Base-by-base conservation (phyloP, 768 basidiomycete species). In the Boletus patriciae region DNA sequence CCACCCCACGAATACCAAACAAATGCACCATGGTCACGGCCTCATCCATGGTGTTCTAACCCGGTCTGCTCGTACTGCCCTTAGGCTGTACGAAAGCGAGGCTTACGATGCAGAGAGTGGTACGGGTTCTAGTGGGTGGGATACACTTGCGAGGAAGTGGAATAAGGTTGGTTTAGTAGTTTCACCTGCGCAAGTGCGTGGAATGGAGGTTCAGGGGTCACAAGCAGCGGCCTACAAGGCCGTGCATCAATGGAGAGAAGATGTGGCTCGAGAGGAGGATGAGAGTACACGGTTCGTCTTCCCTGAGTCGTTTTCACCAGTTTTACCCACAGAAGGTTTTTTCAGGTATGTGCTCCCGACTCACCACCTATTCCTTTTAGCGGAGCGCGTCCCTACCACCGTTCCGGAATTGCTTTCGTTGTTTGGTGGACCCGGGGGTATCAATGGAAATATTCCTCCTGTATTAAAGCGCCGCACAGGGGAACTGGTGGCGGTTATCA, bases 201-300 rank as follows among this genome's bases (percentile, higher is more conserved):
- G 70, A 69, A 25, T 75, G 71, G 33, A 73, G 21, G 63, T 73
- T 42, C 57, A 56, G 62, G 76, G 71, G 3, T 70, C 82, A 58
- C 82, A 84, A 59, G 78, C 81, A 29, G 79, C 78, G 36, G 83
- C 94, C 16, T 94, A 90, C 71, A 83, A 77, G 55, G 76, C 78
- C 3, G 76, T 96, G 13, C 92, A 95, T 70, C 77, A 74, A 34
- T 98, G 94, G 95, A 78, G 95, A 56, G 94, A 98, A 70, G 66
- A 69, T 12, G 74, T 86, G 2, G 90, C 92, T 3, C 78, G 92
- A 48, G 83, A 87, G 54, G 90, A 93, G 63, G 95, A 98, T 68
- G 94, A 97, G 72, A 91, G 90, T 66, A 81, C 82, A 10, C 76
- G 87, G 87, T 94, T 68, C 44, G 83, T 73, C 4, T 34, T 52